These are phyloP conservation scores for Aspergillus cristatus DNA, from an alignment of 495 filamentous ascomycete genomes.

Conservation along the genomic window DNA sequence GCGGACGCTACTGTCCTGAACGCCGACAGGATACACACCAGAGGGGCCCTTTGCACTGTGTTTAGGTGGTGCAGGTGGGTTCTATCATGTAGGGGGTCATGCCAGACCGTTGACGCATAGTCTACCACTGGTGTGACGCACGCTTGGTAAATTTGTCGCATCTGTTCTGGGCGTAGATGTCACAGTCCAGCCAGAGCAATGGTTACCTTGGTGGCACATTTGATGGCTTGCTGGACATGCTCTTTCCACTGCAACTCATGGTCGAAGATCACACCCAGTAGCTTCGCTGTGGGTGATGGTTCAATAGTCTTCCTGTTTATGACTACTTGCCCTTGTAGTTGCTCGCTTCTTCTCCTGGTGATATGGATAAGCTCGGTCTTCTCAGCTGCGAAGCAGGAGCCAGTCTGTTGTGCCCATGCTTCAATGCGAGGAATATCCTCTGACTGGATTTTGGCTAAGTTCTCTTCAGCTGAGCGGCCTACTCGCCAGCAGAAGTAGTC, in stretches of 20 bases:
- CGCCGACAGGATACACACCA: conserved; percentile 9
- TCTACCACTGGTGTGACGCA: conserved; percentile 13
- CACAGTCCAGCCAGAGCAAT: conserved; percentile 10
- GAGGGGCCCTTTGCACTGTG: conserved; percentile 7
- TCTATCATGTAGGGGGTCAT: conserved; percentile 11
- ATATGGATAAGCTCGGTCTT: conserved; percentile 21
- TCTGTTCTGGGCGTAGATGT: conserved; percentile 15
- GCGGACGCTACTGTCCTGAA: conserved; percentile 9
- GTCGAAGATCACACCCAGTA: conserved; percentile 17
- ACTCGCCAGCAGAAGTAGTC: conserved; percentile 16
- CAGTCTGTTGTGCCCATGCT: conserved; percentile 7
- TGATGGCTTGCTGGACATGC: conserved; percentile 16
- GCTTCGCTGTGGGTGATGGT: conserved; percentile 10
- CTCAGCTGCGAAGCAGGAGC: conserved; percentile 14
- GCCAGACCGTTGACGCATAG: conserved; percentile 13
- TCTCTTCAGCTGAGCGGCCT: conserved; percentile 10
- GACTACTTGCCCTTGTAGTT: conserved; percentile 6
- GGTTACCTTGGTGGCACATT: conserved; percentile 10
- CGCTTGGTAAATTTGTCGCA: conserved; percentile 17
- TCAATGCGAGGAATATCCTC: conserved; percentile 16
- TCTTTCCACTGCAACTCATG: conserved; percentile 13
- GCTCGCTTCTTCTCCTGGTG: conserved; percentile 6
- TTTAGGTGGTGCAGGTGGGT: conserved; percentile 8
- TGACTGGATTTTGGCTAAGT: conserved; percentile 9
- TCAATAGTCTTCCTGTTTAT: conserved; percentile 8